Base-by-base conservation (phyloP, 768 basidiomycete species). In the Lepiota brunneoincarnata region DNA sequence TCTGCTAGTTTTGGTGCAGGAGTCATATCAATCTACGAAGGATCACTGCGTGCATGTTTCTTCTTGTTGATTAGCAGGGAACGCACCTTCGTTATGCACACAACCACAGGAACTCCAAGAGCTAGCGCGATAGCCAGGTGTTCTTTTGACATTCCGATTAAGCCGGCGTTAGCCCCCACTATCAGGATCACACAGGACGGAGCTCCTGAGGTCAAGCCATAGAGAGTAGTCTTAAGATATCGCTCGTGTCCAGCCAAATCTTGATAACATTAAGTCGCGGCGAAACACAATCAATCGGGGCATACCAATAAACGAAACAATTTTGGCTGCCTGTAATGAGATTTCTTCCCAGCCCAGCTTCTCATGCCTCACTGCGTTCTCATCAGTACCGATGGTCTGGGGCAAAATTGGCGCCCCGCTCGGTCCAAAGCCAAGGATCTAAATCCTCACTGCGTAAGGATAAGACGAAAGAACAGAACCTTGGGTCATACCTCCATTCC, bases 321-420 rank as follows among this genome's bases (percentile, higher is more conserved):
- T 92, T 72, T 98, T 98, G 17, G 92, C 86, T 0, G 91, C 87
- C 61, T 87, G 83, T 18, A 84, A 70, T 34, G 93, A 91, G 18
- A 98, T 98, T 64, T 97, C 90, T 60, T 98, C 94, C 97, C 97
- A 99, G 6, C 87, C 86, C 58, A 97, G 75, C 70, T 91, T 94
- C 73, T 98, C 94, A 18, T 86, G 80, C 47, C 91, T 81, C 37
- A 85, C 75, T 4, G 78, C 76, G 43, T 89, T 88, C 2, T 77
- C 70, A 49, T 89, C 88, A 2, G 80, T 77, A 46, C 78, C 72
- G 1, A 77, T 67, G 2, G 76, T 78, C 4, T 80, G 77, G 0
- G 94, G 93, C 14, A 96, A 75, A 61, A 97, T 88, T 7, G 93
- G 86, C 37, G 76, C 71, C 11, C 94, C 93, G 20, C 79, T 77